Evolutionary conservation across 192 early-diverging fungal genomes (phyloP), one percentile per base, ranked within the genome.

Genomic region (Rhizophagus prolifer): DNA sequence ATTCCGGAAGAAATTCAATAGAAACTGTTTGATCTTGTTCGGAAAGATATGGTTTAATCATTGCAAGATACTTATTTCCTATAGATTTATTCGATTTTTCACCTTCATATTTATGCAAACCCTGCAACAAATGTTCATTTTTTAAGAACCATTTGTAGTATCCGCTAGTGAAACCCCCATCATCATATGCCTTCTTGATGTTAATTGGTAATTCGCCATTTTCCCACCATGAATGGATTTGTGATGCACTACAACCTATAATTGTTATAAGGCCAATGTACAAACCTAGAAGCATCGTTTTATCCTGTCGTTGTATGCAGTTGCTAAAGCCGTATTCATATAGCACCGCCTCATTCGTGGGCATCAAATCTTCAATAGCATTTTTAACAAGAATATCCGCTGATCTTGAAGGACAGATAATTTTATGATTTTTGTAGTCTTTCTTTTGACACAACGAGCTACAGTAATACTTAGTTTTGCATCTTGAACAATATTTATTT

Each of bases 161-260:
- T 38, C 16, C 65, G 30, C 65, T 67, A 34, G 34, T 67, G 21
- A 9, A 13, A 8, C 65, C 65, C 1, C 16, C 65, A 67, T 67
- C 65, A 67, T 38, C 19, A 67, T 67, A 67, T 21, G 31, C 21
- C 31, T 67, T 41, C 21, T 67, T 67, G 5, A 67, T 67, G 21
- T 36, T 36, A 67, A 67, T 4, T 66, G 31, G 1, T 36, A 66
- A 31, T 19, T 66, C 64, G 5, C 65, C 65, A 16, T 34, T 67
- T 38, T 67, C 65, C 65, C 65, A 67, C 65, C 65, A 67, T 38
- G 65, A 67, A 67, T 67, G 65, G 14, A 67, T 9, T 38, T 67
- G 65, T 21, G 31, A 36, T 4, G 65, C 65, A 19, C 65, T 67
- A 36, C 64, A 66, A 66, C 31, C 64, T 66, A 66, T 66, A 38